Percentiles rank a stretch among this genome's conserved stretches.
Conservation (phyloP, 805 yeast genomes). For the Pichia phayaonensis region DNA sequence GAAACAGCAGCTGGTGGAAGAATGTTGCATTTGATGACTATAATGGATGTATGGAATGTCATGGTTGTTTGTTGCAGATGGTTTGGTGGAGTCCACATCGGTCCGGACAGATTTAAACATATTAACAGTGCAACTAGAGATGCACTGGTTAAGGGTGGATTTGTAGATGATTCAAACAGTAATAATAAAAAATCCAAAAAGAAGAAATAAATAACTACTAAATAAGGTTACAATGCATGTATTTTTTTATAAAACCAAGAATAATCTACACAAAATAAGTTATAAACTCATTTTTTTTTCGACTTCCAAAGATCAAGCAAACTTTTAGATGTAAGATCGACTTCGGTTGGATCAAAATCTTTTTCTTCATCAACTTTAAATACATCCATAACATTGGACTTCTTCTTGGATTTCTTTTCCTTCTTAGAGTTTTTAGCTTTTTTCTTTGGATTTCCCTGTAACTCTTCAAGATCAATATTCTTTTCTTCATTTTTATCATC, state of each 20-base stretch:
- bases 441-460: background rate
- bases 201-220: background rate
- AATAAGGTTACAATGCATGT: background rate
- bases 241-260: background rate
- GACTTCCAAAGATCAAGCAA: slow-evolving; percentile 12
- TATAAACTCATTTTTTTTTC: slow-evolving; percentile 3
- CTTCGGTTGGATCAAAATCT: slow-evolving; percentile 1
- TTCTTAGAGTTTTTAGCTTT: background rate
- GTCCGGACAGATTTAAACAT: slow-evolving; percentile 92
- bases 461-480: slow-evolving; percentile 1
- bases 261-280: background rate
- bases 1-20: slow-evolving; percentile 95
- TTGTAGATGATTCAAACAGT: slow-evolving; percentile 27
- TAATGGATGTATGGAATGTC: slow-evolving; percentile 75
- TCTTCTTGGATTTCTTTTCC: slow-evolving; percentile 2
- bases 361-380: slow-evolving; percentile 1
- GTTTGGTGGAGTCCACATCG: slow-evolving; percentile 89
- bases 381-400: slow-evolving; percentile 2
- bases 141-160: slow-evolving; percentile 62
- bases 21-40: slow-evolving; percentile 64
- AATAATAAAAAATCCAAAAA: slow-evolving; percentile 28
- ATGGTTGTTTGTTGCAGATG: slow-evolving; percentile 84
- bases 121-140: slow-evolving; percentile 85
- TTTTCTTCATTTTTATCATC: slow-evolving; percentile 1
- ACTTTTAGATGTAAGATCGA: slow-evolving; percentile 6